These are phyloP conservation scores for Diutina neorugosa DNA, from an alignment of 1,139 yeast genomes.

Conservation along the genomic window DNA sequence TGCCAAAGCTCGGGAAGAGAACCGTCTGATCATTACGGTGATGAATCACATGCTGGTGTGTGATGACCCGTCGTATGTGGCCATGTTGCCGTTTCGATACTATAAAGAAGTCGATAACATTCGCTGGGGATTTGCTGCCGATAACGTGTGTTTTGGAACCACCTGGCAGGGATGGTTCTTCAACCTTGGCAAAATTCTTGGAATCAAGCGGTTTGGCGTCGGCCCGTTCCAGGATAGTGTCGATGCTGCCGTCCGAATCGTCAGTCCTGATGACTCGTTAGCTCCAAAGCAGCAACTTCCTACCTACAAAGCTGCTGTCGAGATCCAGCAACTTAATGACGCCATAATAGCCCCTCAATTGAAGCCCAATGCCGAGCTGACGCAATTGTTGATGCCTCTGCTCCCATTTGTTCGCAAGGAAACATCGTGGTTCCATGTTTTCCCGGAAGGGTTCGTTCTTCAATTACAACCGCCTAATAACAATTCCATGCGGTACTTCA, in stretches of 20 bases:
- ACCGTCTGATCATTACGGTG: constrained; percentile 70
- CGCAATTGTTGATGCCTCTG: constrained; percentile 24
- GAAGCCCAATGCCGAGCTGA: constrained; percentile 20
- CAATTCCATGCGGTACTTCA: constrained; percentile 85
- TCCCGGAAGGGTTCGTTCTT: constrained; percentile 90
- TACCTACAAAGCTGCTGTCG: background rate
- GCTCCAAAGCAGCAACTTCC: constrained; percentile 32
- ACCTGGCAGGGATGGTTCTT: constrained; percentile 48
- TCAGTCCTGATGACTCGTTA: constrained; percentile 67
- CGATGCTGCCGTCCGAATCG: constrained; percentile 80
- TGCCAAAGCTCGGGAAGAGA: constrained; percentile 47
- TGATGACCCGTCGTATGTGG: constrained; percentile 90
- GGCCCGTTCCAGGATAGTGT: constrained; percentile 89
- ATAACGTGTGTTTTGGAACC: constrained; percentile 73
- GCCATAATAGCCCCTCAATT: constrained; percentile 7
- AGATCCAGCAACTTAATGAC: constrained; percentile 21
- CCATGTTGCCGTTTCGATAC: constrained; percentile 65
- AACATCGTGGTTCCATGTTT: constrained; percentile 87
- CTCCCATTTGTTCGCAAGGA: constrained; percentile 41
- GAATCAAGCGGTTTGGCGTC: constrained; percentile 77
- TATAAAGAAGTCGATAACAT: constrained; percentile 53
- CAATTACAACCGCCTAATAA: constrained; percentile 71
- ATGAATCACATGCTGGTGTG: constrained; percentile 94
- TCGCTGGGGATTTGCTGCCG: constrained; percentile 93
- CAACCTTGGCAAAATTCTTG: constrained; percentile 75